Evolutionary conservation across 192 early-diverging fungal species (phyloP).

Genomic region (Entomortierella beljakovae): DNA sequence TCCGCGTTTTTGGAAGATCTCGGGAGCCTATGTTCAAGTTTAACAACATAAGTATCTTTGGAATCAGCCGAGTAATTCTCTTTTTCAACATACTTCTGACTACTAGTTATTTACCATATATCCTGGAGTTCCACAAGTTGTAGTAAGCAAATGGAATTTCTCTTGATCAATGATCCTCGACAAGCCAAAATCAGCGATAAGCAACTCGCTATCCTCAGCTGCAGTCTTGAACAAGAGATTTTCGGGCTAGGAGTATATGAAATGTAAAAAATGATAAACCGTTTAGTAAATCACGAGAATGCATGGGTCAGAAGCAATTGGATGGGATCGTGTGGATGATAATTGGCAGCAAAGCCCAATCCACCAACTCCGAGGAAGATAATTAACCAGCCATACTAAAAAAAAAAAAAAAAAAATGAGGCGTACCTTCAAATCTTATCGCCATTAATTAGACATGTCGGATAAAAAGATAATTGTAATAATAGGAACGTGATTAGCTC

Average conservation of each 20-base stretch:
- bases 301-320: too few species aligned
- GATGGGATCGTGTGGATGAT: too few species aligned
- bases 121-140: slow-evolving; percentile 83
- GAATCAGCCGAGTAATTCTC: too few species aligned
- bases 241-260: slow-evolving; percentile 77
- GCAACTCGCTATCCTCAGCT: slow-evolving; percentile 68
- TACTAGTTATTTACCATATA: slow-evolving; percentile 70
- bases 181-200: slow-evolving; percentile 90
- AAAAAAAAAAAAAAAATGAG: background rate
- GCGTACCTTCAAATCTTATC: slow-evolving; percentile 19
- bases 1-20: slow-evolving; percentile 67
- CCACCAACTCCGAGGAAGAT: slow-evolving; percentile 22
- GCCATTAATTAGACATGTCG: background rate
- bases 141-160: slow-evolving; percentile 69
- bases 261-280: too few species aligned
- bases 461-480: background rate
- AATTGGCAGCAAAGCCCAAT: slow-evolving; percentile 3
- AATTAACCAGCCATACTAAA: background rate
- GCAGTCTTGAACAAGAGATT: slow-evolving; percentile 78
- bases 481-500: background rate
- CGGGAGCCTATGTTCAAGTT: slow-evolving; percentile 59
- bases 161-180: slow-evolving; percentile 72
- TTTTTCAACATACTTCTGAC: too few species aligned
- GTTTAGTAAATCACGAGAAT: background rate
- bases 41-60: too few species aligned